Conservation (phyloP, 208 protist species). For the Leishmania guyanensis region DNA sequence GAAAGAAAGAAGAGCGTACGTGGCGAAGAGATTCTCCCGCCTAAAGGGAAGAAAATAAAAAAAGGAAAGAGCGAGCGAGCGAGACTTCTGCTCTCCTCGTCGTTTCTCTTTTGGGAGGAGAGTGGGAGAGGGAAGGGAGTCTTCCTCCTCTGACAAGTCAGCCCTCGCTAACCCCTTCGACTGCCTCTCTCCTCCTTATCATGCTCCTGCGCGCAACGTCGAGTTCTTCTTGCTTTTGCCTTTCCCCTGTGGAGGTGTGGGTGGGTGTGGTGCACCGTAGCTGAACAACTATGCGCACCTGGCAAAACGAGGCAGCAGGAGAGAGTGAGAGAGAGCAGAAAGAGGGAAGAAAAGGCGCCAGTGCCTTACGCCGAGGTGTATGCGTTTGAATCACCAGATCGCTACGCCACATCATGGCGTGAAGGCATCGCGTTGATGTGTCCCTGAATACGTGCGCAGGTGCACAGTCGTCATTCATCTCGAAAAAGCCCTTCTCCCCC, state of each 20-base stretch:
- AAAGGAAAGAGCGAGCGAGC: neutral
- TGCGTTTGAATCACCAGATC: neutral
- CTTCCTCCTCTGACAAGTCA: neutral
- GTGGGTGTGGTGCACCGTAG: neutral
- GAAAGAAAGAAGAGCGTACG: neutral
- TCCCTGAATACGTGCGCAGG: neutral
- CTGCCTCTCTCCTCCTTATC: neutral
- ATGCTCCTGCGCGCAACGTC: neutral
- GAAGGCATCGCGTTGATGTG: neutral
- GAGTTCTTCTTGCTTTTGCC: neutral
- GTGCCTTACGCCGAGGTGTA: neutral
- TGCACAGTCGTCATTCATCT: neutral
- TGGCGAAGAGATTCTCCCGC: neutral
- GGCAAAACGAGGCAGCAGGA: neutral
- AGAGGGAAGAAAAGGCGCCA: constrained; percentile 1
- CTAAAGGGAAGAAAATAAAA: neutral
- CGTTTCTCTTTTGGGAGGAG: neutral
- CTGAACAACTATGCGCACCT: neutral
- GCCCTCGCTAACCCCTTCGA: neutral
- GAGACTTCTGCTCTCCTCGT: neutral
- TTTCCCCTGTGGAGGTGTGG: neutral
- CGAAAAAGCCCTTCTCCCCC: neutral
- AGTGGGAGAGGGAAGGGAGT: neutral
- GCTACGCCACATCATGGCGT: neutral
- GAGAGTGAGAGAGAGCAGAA: neutral